Evolutionary conservation across 495 filamentous ascomycete species (phyloP), one percentile per base, ranked within the genome.

Genomic region (Aspergillus leporis): DNA sequence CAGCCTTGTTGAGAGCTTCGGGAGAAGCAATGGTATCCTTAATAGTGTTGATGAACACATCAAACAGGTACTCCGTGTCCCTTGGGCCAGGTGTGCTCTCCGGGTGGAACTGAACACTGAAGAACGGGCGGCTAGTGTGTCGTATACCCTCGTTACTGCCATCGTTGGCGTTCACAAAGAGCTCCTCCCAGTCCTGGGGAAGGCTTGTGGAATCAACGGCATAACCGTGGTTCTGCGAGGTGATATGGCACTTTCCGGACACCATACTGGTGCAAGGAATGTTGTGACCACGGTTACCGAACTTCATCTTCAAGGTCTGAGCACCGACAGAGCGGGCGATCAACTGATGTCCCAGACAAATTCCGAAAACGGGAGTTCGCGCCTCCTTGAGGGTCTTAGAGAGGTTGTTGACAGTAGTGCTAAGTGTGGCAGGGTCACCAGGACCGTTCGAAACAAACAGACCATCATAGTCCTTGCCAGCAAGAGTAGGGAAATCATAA

Each of bases 61-160:
- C 92, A 61, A 98, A 98, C 21, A 98, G 84, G 66, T 87, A 96
- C 67, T 98, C 94, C 40, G 94, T 98, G 66, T 98, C 94, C n/a
- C 90, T 85, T 31, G 94, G 94, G 21, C 94, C 94, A 10, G 94
- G 94, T 13, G 91, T 92, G 77, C 92, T 95, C 74, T 98, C 94
- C 0, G 94, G 94, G 67, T 98, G 94, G 80, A 98, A 98, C 73
- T 98, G 94, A 21, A 98, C 94, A 78, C 92, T 96, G 83, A 98
- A 98, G 79, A 90, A 95, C 18, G 94, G 94, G 52, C 85, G 88
- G 71, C 78, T 83, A 46, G 82, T 78, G 70, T 98, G 92, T 68
- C 91, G 87, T 62, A 98, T 96, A 75, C 94, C 94, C 74, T 98
- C 94, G 71, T 98, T 98, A 70, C 91, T 97, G 62, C 90, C 90